Percentiles rank a stretch among this genome's conserved stretches.
phyloP scores from a whole-genome alignment of 306 rosid genomes.

The Elaeagnus macrophylla region DNA sequence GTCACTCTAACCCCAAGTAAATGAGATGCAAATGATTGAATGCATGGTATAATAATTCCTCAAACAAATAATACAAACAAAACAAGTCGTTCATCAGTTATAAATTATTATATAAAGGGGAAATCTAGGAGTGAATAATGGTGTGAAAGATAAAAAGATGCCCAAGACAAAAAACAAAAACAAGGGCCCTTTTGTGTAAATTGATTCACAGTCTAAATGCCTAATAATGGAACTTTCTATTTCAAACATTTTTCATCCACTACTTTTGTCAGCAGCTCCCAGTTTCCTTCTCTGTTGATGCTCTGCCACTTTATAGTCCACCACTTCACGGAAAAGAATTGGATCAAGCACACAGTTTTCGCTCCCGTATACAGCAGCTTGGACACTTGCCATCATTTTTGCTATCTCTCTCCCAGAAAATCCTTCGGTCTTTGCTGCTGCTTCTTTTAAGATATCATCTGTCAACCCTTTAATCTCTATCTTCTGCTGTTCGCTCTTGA shows the following conservation, averaged over 20 bases:
- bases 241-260: conserved; percentile 12
- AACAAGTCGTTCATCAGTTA: too few species aligned
- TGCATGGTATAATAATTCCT: too few species aligned
- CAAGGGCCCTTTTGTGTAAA: not conserved
- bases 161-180: conserved; percentile 13
- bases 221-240: conserved; percentile 8
- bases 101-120: too few species aligned
- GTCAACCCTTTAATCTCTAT: conserved; percentile 78
- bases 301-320: conserved; percentile 88
- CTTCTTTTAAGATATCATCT: conserved; percentile 72
- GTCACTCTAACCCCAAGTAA: too few species aligned
- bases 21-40: too few species aligned
- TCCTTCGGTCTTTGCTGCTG: conserved; percentile 74
- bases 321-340: conserved; percentile 69
- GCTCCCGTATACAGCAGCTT: conserved; percentile 87
- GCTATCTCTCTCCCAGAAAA: conserved; percentile 98
- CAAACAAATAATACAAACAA: too few species aligned
- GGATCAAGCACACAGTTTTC: conserved; percentile 76
- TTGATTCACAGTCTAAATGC: not conserved
- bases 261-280: conserved; percentile 43
- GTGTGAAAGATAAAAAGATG: too few species aligned
- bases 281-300: conserved; percentile 89
- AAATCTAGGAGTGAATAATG: too few species aligned
- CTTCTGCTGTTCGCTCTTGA: conserved; percentile 51
- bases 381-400: conserved; percentile 91